Evolutionary conservation across 352 stramenopile genomes (phyloP), one percentile per base, ranked within the genome.

Genomic region (Plasmopara halstedii): DNA sequence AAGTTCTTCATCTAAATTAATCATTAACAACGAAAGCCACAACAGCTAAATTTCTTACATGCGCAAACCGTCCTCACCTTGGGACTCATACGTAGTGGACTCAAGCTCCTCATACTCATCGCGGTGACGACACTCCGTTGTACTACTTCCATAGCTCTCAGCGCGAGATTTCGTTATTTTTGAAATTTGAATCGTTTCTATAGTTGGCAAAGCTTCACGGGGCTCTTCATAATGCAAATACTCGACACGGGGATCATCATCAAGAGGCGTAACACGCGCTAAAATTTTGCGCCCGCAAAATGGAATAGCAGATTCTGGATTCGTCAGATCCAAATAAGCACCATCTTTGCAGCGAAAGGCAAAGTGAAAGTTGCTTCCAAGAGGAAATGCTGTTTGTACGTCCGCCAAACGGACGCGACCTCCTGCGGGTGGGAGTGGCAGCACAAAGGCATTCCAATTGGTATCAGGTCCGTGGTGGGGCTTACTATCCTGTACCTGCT

Each of bases 361-460:
- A 36, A 90, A 93, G 49, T 89, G 78, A 48, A 73, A 89, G 29
- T 55, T 62, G 18, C 44, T 64, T 26, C 74, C 81, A 2, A 93
- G 58, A 10, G 81, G 81, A 53, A 89, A 93, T 14, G 76, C 74
- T 32, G 54, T 59, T 58, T 83, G 71, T 19, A 93, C 54, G 45
- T 90, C 68, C 3, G 49, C 48, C 4, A 93, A 69, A 0, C 54
- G 58, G 20, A 89, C 63, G 14, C 41, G 46, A 21, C 36, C 45
- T 13, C 42, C 52, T 2, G 53, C 40, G 13, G 47, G 34, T 26
- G 46, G 56, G 8, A 54, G 26, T 1, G 50, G 42, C 32, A 88
- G 53, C 8, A 64, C 49, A 48, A 90, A 90, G n/a, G 78, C 78
- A 49, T 90, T 90, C 63, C 70, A 85, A 42, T 80, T 73, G 38